Evolutionary conservation across 192 early-diverging fungal genomes (phyloP), one percentile per base, ranked within the genome.

Genomic region (Linnemannia schmuckeri): DNA sequence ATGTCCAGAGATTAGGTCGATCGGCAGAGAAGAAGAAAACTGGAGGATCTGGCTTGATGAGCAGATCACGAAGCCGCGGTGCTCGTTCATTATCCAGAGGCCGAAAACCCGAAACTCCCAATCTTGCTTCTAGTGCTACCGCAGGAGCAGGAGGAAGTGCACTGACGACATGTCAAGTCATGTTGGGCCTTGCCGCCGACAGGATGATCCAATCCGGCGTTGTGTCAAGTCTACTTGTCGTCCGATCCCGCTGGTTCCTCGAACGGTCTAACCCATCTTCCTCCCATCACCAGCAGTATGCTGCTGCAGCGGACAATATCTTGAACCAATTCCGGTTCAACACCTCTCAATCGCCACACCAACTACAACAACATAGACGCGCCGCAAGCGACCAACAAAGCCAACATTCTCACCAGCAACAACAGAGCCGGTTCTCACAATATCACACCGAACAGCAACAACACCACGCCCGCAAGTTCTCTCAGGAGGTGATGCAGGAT

Each of bases 191-290:
- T 20, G 74, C 74, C 0, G 83, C 83, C 4, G 83, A 85, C 30
- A 78, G 35, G 57, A 75, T 85, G 74, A 76, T 85, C 22, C 83
- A 85, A 27, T 85, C 83, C 7, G 68, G 78, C 0, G 83, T 85
- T 4, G 52, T 76, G 12, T 85, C 77, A 1, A 80, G 78, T 77
- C 12, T 85, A 1, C 35, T 85, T 52, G 74, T 72, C 13, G 83
- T 85, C 6, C 69, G 78, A 17, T 85, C 83, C 1, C 74, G 83
- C 3, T 85, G 78, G 83, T 72, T 73, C 63, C 35, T 77, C 3
- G 70, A 76, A 13, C 46, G 80, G 52, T 40, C 30, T 1, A 35
- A 3, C 6, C 40, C 52, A 8, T 66, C 20, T 18, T 3, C 49
- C 55, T 37, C n/a, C 8, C 44, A 1, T 54, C 54, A 30, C 38